Conservation (phyloP, 495 filamentous ascomycete genomes). For the Polyplosphaeria fusca region DNA sequence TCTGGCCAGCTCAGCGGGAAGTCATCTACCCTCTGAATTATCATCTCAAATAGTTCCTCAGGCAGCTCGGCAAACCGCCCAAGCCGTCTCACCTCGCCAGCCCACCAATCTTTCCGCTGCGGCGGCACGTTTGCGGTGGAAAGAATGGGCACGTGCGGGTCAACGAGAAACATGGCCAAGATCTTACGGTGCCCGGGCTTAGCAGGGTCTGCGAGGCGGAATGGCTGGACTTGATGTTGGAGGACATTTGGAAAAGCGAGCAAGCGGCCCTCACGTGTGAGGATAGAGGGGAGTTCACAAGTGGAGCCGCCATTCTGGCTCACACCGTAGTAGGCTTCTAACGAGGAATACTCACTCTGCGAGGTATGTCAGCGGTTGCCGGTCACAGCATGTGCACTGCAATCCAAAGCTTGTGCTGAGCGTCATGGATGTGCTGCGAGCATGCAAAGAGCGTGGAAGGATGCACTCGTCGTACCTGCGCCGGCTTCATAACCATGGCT, state of each 20-base stretch:
- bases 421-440: too few species aligned
- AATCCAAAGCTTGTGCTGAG: too few species aligned
- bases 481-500: neutral
- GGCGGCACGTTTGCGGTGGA: slow-evolving; percentile 25
- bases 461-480: neutral
- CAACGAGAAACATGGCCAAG: slow-evolving; percentile 36
- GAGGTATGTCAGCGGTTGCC: neutral
- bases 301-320: neutral
- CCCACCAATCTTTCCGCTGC: slow-evolving; percentile 30
- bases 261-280: slow-evolving; percentile 26
- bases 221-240: slow-evolving; percentile 33
- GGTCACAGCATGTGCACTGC: too few species aligned
- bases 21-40: slow-evolving; percentile 7
- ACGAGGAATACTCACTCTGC: neutral
- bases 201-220: slow-evolving; percentile 31
- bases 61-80: neutral
- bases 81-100: neutral
- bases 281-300: neutral
- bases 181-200: slow-evolving; percentile 37
- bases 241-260: slow-evolving; percentile 37
- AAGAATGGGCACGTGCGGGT: slow-evolving; percentile 32
- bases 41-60: slow-evolving; percentile 1
- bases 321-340: neutral
- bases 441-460: too few species aligned
- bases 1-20: slow-evolving; percentile 4